A percentile compares a stretch with the other conserved stretches of the same genome.
These are phyloP conservation scores for Apophysomyces ossiformis DNA, from an alignment of 371 early-diverging fungal species.

Conservation along the genomic window DNA sequence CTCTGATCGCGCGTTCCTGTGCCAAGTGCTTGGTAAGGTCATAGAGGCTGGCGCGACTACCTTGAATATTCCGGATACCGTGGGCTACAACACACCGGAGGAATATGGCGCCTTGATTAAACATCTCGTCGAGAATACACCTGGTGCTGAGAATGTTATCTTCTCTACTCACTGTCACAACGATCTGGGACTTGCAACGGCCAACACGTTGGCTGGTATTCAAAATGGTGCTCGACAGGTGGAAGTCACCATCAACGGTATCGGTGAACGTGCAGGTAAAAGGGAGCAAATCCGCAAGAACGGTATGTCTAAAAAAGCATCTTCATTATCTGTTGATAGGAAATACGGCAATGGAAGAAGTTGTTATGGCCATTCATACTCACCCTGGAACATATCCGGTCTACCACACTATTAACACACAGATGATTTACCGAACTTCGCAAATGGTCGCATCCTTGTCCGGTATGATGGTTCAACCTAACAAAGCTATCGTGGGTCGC, in stretches of 20 bases:
- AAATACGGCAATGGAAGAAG: conserved; percentile 95
- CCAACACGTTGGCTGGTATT: conserved; percentile 93
- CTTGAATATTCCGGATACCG: conserved; percentile 96
- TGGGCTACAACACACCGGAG: conserved; percentile 92
- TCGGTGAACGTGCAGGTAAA: conserved; percentile 90
- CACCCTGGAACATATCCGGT: conserved; percentile 87
- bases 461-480: conserved; percentile 95
- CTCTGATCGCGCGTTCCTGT: conserved; percentile 86
- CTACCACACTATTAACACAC: conserved; percentile 86
- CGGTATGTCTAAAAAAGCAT: no score
- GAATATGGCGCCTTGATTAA: conserved; percentile 88
- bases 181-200: conserved; percentile 96
- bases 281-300: no score
- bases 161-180: conserved; percentile 98
- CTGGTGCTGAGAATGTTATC: conserved; percentile 71
- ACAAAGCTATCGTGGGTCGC: conserved; percentile 97
- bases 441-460: conserved; percentile 86
- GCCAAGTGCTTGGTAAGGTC: conserved; percentile 82
- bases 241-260: conserved; percentile 97
- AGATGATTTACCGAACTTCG: conserved; percentile 84
- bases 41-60: conserved; percentile 95
- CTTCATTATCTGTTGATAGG: conserved; percentile 40
- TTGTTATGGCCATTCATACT: conserved; percentile 93
- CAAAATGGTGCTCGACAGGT: conserved; percentile 93
- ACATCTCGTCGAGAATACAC: conserved; percentile 78